A percentile compares a stretch with the other conserved stretches of the same genome.
phyloP scores from a whole-genome alignment of 2,329 filamentous ascomycete genomes.

The Clarireedia homoeocarpa region DNA sequence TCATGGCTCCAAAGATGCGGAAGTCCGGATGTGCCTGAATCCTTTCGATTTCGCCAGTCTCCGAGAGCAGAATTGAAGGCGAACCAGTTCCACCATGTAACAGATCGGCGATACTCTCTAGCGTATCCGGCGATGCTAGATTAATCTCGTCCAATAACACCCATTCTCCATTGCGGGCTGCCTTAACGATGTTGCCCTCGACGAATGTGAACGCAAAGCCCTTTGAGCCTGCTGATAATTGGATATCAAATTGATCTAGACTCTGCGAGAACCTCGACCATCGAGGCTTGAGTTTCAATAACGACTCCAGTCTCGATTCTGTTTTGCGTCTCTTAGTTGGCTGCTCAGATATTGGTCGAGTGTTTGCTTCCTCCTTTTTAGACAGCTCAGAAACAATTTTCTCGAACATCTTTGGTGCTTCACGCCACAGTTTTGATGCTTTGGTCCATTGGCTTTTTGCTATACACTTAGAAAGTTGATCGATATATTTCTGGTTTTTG shows the following conservation, averaged over 20 bases:
- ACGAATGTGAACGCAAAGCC: slow-evolving; percentile 91
- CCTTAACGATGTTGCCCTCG: slow-evolving; percentile 92
- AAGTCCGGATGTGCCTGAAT: slow-evolving; percentile 88
- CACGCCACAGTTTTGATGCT: slow-evolving; percentile 77
- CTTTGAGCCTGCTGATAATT: slow-evolving; percentile 64
- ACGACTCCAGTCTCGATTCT: slow-evolving; percentile 57
- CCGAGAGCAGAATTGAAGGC: slow-evolving; percentile 82
- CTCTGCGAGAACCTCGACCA: slow-evolving; percentile 77
- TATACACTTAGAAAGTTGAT: slow-evolving; percentile 71
- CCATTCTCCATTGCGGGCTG: slow-evolving; percentile 95
- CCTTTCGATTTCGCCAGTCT: slow-evolving; percentile 88
- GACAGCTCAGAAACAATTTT: slow-evolving; percentile 53
- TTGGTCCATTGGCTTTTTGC: slow-evolving; percentile 81
- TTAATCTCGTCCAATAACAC: slow-evolving; percentile 97
- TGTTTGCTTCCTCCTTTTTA: slow-evolving; percentile 33
- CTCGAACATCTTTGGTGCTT: slow-evolving; percentile 82
- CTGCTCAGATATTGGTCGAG: slow-evolving; percentile 44
- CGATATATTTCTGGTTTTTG: slow-evolving; percentile 81
- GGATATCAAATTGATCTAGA: slow-evolving; percentile 70
- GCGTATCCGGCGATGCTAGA: slow-evolving; percentile 83
- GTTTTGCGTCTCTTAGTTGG: slow-evolving; percentile 62
- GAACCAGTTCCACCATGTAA: slow-evolving; percentile 62
- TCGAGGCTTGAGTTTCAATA: slow-evolving; percentile 50
- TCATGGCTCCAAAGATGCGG: slow-evolving; percentile 97
- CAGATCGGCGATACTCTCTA: slow-evolving; percentile 89